Evolutionary conservation across 2,329 filamentous ascomycete genomes (phyloP).

Genomic region (Colletotrichum neosansevieriae): DNA sequence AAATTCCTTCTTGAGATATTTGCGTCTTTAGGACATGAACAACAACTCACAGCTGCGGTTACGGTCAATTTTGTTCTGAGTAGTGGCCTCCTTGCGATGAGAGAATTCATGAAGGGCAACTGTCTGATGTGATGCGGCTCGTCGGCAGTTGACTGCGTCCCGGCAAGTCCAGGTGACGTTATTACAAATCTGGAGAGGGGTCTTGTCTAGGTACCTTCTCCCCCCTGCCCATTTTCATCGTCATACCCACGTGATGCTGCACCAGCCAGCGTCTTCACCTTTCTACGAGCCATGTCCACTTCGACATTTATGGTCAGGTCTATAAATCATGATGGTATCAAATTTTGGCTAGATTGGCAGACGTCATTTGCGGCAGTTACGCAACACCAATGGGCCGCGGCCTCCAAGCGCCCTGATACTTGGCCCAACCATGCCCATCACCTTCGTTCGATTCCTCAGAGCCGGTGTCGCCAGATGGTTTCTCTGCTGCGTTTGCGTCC

Average conservation of each 20-base stretch:
- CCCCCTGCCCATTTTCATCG: conserved; percentile 3
- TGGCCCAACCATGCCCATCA: conserved; percentile 58
- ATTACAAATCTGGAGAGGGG: conserved; percentile 32
- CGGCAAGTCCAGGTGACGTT: conserved; percentile 39
- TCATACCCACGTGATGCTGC: conserved; percentile 32
- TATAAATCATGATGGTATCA: not conserved
- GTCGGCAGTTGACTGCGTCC: not conserved
- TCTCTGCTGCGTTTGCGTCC: conserved; percentile 19
- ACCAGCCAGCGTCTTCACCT: not conserved
- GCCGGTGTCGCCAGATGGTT: conserved; percentile 26
- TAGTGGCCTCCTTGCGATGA: conserved; percentile 53
- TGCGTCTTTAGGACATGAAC: no score
- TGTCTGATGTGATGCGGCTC: not conserved
- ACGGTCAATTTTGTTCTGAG: conserved; percentile 48
- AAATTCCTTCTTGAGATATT: not conserved
- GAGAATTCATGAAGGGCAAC: conserved; percentile 55
- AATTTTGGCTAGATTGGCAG: not conserved
- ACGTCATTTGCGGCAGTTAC: conserved; percentile 44
- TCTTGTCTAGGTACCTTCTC: not conserved
- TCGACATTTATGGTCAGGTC: not conserved
- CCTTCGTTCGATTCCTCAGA: conserved; percentile 34
- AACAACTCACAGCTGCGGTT: conserved; percentile 48
- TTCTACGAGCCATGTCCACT: not conserved
- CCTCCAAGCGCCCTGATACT: conserved; percentile 65
- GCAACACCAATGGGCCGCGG: conserved; percentile 69